phyloP scores from a whole-genome alignment of 176 grass and related monocot genomes.

The bread wheat (Triticum aestivum) region IWGSC_CS_RefSeq_v2.1 NC_057808.1:371203665-371204164 shows the following conservation, averaged over 20 bases:
- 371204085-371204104: slow-evolving; percentile 1
- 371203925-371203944: background rate
- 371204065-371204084: background rate
- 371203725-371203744: no score
- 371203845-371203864: background rate
- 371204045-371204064: background rate
- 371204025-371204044: background rate
- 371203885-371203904: background rate
- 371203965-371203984: background rate
- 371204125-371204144: slow-evolving; percentile 24
- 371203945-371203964: background rate
- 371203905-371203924: background rate
- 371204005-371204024: background rate
- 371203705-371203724: no score
- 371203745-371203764: no score
- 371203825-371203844: background rate
- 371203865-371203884: background rate
- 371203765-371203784: background rate
- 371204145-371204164: slow-evolving; percentile 25
- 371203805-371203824: background rate
- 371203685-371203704: no score
- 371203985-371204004: background rate
- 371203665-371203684: no score
- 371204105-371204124: slow-evolving; percentile 21
- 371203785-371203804: background rate